Percentiles rank a stretch among this genome's conserved stretches.
These are phyloP conservation scores for Aphanomyces astaci DNA, from an alignment of 352 stramenopile genomes.

Conservation along the genomic window DNA sequence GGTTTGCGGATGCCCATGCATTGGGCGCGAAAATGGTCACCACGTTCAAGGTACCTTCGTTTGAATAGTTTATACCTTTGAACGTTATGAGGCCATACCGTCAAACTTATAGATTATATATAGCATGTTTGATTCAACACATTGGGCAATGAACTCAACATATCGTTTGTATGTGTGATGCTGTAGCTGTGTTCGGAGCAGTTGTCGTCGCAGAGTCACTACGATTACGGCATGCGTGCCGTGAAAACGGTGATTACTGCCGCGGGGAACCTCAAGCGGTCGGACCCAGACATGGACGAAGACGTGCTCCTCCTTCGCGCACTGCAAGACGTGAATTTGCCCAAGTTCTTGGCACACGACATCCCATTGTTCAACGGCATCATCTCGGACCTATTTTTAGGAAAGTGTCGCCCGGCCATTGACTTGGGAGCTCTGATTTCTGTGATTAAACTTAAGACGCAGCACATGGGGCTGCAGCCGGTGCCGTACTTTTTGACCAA, in stretches of 20 bases:
- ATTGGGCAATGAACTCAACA: no score
- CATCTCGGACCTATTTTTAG: slow-evolving; percentile 92
- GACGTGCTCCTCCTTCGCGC: slow-evolving; percentile 89
- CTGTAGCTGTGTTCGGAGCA: slow-evolving; percentile 75
- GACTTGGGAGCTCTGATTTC: slow-evolving; percentile 82
- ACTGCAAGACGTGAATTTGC: slow-evolving; percentile 93
- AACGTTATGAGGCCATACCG: background rate
- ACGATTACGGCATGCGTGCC: slow-evolving; percentile 87
- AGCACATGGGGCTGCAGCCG: slow-evolving; percentile 75
- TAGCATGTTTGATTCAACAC: no score
- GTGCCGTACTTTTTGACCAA: slow-evolving; percentile 91
- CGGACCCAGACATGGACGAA: slow-evolving; percentile 88
- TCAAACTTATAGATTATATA: no score
- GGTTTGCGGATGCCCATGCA: slow-evolving; percentile 48
- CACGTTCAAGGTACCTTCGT: slow-evolving; percentile 56
- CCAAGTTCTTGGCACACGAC: slow-evolving; percentile 93
- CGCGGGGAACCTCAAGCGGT: slow-evolving; percentile 85
- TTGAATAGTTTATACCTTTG: background rate
- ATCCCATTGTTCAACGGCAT: slow-evolving; percentile 95
- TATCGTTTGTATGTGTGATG: no score
- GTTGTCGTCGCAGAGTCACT: slow-evolving; percentile 83
- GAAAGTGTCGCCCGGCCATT: slow-evolving; percentile 78
- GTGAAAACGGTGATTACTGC: slow-evolving; percentile 87
- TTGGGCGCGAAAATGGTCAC: slow-evolving; percentile 81
- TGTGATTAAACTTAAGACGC: slow-evolving; percentile 85